Percentiles rank a stretch among this genome's conserved stretches.
Evolutionary conservation across 345 rosid genomes (phyloP).

Genomic region (Pelargonium nanum): DNA sequence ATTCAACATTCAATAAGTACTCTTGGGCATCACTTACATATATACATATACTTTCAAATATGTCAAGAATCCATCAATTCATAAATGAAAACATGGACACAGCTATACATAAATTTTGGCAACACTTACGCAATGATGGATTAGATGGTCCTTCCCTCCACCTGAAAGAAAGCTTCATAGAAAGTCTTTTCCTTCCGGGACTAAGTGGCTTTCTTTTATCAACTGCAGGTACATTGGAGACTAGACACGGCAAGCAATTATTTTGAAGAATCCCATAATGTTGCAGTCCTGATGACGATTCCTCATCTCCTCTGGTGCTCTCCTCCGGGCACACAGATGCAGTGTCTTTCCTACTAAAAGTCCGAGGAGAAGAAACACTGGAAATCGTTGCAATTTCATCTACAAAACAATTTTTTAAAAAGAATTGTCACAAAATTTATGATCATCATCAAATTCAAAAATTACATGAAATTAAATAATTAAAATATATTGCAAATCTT

Average conservation of each 20-base stretch:
- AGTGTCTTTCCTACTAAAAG: constrained; percentile 20
- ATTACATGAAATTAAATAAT: neutral
- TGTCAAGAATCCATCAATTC: too few relatives aligned
- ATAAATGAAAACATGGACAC: neutral
- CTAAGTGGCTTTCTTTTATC: constrained; percentile 64
- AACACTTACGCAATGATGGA: constrained; percentile 47
- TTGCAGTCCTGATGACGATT: constrained; percentile 21
- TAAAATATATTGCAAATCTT: neutral
- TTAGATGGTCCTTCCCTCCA: constrained; percentile 74
- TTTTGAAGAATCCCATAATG: constrained; percentile 63
- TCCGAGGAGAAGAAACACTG: constrained; percentile 23
- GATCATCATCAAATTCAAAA: neutral
- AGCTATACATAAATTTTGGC: too few relatives aligned
- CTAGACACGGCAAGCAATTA: constrained; percentile 78
- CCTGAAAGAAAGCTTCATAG: constrained; percentile 51
- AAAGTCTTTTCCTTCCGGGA: constrained; percentile 43
- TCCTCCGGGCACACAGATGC: constrained; percentile 44
- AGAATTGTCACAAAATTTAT: neutral
- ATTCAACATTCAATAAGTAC: neutral
- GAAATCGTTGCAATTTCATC: constrained; percentile 23
- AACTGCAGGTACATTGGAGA: constrained; percentile 44
- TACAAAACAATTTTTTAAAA: neutral
- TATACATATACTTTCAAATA: too few relatives aligned
- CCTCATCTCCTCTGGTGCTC: constrained; percentile 30
- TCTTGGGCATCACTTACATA: too few relatives aligned